These are phyloP conservation scores for Pisolithus marmoratus DNA, from an alignment of 768 basidiomycete species.

Conservation along the genomic window DNA sequence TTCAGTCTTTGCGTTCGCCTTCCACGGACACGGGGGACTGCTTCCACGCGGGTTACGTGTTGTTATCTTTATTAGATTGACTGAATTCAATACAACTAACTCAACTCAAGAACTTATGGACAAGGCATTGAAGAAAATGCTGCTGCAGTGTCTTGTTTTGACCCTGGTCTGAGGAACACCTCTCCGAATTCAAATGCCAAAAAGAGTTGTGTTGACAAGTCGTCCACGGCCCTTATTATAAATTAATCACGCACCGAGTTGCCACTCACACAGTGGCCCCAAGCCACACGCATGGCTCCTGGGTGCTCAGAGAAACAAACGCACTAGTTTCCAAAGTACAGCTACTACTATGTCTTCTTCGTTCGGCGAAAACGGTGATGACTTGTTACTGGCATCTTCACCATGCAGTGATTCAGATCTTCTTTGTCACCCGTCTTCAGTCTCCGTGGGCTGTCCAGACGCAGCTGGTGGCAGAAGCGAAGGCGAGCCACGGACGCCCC, in stretches of 20 bases:
- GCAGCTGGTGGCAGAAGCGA: conserved; percentile 2
- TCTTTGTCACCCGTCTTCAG: not conserved
- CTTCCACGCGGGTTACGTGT: no score
- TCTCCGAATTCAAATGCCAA: no score
- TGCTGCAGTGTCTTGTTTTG: no score
- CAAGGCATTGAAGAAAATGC: no score
- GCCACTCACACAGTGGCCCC: no score
- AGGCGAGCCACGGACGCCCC: conserved; percentile 11
- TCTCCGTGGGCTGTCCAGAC: conserved; percentile 25
- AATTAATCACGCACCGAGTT: no score
- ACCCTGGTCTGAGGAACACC: no score
- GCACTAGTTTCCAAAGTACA: not conserved
- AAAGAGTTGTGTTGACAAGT: no score
- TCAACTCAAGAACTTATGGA: no score
- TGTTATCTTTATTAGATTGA: no score
- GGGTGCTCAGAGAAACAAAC: not conserved
- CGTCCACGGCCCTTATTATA: no score
- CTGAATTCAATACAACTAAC: no score
- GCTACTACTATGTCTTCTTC: conserved; percentile 22
- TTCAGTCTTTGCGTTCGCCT: not conserved
- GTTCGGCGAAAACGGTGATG: conserved; percentile 72
- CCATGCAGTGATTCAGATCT: conserved; percentile 6
- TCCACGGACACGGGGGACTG: not conserved
- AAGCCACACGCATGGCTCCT: not conserved
- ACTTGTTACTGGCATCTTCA: conserved; percentile 80